Base-by-base conservation (phyloP, 352 stramenopile genomes). In the Phytophthora lateralis region DNA sequence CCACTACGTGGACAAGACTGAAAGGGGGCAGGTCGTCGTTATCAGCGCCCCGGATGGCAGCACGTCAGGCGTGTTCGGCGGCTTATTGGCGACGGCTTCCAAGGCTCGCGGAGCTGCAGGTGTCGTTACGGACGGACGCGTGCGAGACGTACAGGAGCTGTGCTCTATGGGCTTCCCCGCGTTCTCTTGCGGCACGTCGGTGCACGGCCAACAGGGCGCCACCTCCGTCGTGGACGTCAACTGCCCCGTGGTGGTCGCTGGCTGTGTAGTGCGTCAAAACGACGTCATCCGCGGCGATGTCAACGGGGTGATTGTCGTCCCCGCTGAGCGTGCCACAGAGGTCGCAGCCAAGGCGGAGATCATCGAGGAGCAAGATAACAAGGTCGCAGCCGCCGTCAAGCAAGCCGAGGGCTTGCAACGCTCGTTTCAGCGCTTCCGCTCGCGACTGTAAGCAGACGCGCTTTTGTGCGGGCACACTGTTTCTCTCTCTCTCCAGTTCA, bases 301-400 rank as follows among this genome's bases (percentile, higher is more conserved):
- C 50, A 95, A 95, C 59, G 85, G 85, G 35, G 85, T 93, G 14
- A 61, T 93, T 32, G 85, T 95, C 45, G 79, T 95, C 39, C 85
- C 85, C 10, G 56, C 62, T 34, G 85, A 95, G 45, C 75, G 71
- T 24, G 85, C 85, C 45, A 75, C 69, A 52, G 83, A 95, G 46
- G 71, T 95, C 18, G 82, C 79, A 15, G 63, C 75, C 35, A 90
- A 86, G 66, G 83, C 83, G 17, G 80, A 93, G 60, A 56, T 83
- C 21, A 88, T 95, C 37, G 83, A 95, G 52, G 71, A 91, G 26
- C 83, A 95, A 63, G 85, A 95, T 65, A 89, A 76, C 64, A 89
- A 90, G 64, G 80, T 94, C 52, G 80, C 76, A 27, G 70, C 89
- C 30, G 85, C 79, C 6, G 71, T 94, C 46, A 81, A 90, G 72